These are phyloP conservation scores for Gloeopeniophorella convolvens DNA, from an alignment of 768 basidiomycete species.

Conservation along the genomic window DNA sequence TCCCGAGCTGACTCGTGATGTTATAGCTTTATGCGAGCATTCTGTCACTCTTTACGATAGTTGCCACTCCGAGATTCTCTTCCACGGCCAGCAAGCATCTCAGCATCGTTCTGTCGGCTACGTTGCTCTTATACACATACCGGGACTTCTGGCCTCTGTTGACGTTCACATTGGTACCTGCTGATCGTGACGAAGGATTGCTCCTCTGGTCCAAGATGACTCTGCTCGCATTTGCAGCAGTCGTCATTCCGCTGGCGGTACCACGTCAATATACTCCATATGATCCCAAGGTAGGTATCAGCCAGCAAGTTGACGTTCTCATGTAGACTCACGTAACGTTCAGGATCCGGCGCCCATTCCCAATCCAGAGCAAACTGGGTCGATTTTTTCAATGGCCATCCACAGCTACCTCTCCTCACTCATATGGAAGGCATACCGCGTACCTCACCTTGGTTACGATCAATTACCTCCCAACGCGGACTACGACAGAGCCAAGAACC, in stretches of 20 bases:
- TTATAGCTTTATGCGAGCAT: no score
- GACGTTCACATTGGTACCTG: slow-evolving; percentile 44
- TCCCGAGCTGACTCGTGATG: no score
- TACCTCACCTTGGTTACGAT: slow-evolving; percentile 38
- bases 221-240: slow-evolving; percentile 39
- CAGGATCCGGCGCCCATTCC: slow-evolving; percentile 24
- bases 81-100: no score
- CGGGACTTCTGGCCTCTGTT: slow-evolving; percentile 56
- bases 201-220: slow-evolving; percentile 49
- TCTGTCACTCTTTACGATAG: slow-evolving; percentile 3
- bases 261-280: slow-evolving; percentile 55
- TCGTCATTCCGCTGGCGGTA: slow-evolving; percentile 46
- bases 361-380: slow-evolving; percentile 30
- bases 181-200: slow-evolving; percentile 42
- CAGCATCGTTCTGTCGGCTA: slow-evolving; percentile 40
- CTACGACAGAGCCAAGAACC: slow-evolving; percentile 32
- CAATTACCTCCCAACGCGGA: slow-evolving; percentile 45
- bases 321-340: background rate
- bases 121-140: slow-evolving; percentile 45
- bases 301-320: background rate
- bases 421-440: slow-evolving; percentile 36
- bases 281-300: slow-evolving; percentile 45
- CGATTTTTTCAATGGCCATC: slow-evolving; percentile 29
- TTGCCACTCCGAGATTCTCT: no score
- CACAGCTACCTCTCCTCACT: slow-evolving; percentile 52